phyloP scores from a whole-genome alignment of 805 yeast species.

The Barnettozyma pratensis region DNA sequence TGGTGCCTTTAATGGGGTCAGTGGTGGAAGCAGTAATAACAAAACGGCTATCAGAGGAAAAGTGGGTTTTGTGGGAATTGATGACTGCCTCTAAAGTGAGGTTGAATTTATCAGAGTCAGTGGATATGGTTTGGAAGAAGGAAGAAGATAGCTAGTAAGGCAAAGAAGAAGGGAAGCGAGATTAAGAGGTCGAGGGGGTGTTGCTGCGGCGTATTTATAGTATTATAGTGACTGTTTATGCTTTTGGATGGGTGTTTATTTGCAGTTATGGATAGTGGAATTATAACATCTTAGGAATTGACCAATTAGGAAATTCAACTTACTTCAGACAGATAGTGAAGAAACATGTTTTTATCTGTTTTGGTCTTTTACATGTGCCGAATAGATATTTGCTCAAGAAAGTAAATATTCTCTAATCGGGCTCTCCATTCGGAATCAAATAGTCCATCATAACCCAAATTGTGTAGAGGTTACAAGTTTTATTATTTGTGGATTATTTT shows the following conservation, averaged over 20 bases:
- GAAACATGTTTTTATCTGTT: too few species aligned
- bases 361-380: too few species aligned
- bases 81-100: slow-evolving; percentile 1
- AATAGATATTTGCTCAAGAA: too few species aligned
- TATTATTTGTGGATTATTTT: too few species aligned
- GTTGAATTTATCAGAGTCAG: slow-evolving; percentile 4
- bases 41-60: background rate
- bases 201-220: background rate
- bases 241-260: background rate
- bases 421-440: too few species aligned
- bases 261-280: too few species aligned
- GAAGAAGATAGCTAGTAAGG: background rate
- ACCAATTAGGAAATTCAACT: too few species aligned
- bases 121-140: background rate
- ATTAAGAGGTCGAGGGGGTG: background rate
- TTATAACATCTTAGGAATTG: too few species aligned
- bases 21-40: background rate
- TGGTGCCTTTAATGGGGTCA: background rate
- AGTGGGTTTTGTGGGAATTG: background rate
- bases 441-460: too few species aligned
- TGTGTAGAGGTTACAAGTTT: too few species aligned
- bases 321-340: too few species aligned
- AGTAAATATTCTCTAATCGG: too few species aligned
- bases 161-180: background rate
- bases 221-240: background rate